Base-by-base conservation (phyloP, 495 filamentous ascomycete species). In the Xylaria acuta region DNA sequence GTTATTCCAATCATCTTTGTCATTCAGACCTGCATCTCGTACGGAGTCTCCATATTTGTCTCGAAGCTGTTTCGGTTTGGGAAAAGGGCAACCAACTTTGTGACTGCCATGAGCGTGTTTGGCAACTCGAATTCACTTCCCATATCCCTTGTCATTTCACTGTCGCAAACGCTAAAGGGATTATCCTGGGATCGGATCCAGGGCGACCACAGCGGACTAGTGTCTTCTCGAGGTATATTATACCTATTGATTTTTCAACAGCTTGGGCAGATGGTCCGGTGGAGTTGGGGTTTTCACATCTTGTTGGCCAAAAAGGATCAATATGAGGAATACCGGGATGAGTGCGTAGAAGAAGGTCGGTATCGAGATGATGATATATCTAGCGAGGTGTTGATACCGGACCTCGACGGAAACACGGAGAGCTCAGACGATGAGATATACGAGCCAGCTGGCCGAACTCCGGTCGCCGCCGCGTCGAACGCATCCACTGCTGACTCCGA, bases 161-260 rank as follows among this genome's bases (percentile, higher is more conserved):
- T 99, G 16, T 96, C 96, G 14, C 90, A 97, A 76, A 99, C 96
- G 12, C 84, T 99, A 64, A 89, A 90, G 75, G 96, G 96, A 3
- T 86, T 99, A 34, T 95, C 98, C 78, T 99, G 96, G 96, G 90
- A 95, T 80, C 92, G 88, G 64, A 89, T 98, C 34, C 90, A 91
- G 1, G 92, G 93, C 66, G 96, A 99, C 73, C 98, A 97, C 75
- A 95, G 98, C 75, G 92, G 95, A 69, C 94, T 98, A 82, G 96
- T 99, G 20, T 94, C 90, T 11, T 95, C 96, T 1, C 89, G 96
- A 32, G 96, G 96, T 64, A 98, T 99, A 70, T 84, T 99, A 3
- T 99, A 99, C 76, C 86, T 99, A 14, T 85, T 99, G 67, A 97
- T 99, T 74, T 99, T 99, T 82, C 96, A 98, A 83, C 96, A 99